These are phyloP conservation scores for Filobasidium floriforme DNA, from an alignment of 768 basidiomycete genomes.

Conservation along the genomic window DNA sequence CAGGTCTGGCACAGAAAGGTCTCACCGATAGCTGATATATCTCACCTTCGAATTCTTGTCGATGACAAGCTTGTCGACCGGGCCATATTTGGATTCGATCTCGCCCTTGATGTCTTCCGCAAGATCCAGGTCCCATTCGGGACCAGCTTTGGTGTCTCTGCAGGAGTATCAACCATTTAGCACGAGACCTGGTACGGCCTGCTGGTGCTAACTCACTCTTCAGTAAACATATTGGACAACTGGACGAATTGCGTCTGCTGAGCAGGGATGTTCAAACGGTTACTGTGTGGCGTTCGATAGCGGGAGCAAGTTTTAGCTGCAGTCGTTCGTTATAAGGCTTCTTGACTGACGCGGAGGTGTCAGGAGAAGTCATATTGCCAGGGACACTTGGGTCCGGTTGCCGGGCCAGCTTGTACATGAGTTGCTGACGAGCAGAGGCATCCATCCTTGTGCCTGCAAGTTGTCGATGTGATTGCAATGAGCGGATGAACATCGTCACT, in stretches of 20 bases:
- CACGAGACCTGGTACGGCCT: neutral
- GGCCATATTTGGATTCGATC: slow-evolving; percentile 83
- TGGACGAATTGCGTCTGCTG: slow-evolving; percentile 78
- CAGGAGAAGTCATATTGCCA: slow-evolving; percentile 3
- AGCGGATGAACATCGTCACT: neutral
- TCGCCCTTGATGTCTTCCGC: slow-evolving; percentile 94
- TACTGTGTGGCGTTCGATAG: slow-evolving; percentile 46
- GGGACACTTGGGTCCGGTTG: slow-evolving; percentile 47
- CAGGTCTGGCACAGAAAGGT: neutral
- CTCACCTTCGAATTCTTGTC: slow-evolving; percentile 86
- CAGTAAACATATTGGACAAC: slow-evolving; percentile 88
- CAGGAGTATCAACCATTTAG: neutral
- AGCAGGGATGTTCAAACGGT: slow-evolving; percentile 65
- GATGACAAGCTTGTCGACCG: slow-evolving; percentile 77
- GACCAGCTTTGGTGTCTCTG: slow-evolving; percentile 72
- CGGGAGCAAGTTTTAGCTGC: neutral
- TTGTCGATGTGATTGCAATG: too few species aligned
- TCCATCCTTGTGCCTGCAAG: slow-evolving; percentile 62
- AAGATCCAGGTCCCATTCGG: slow-evolving; percentile 93
- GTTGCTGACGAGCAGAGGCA: slow-evolving; percentile 93
- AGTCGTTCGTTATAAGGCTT: neutral
- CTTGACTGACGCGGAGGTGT: slow-evolving; percentile 21
- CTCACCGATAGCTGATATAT: slow-evolving; percentile 3
- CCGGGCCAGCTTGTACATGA: slow-evolving; percentile 99
- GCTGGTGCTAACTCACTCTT: slow-evolving; percentile 58